These are phyloP conservation scores for Lactarius sanguifluus DNA, from an alignment of 768 basidiomycete species.

Conservation along the genomic window DNA sequence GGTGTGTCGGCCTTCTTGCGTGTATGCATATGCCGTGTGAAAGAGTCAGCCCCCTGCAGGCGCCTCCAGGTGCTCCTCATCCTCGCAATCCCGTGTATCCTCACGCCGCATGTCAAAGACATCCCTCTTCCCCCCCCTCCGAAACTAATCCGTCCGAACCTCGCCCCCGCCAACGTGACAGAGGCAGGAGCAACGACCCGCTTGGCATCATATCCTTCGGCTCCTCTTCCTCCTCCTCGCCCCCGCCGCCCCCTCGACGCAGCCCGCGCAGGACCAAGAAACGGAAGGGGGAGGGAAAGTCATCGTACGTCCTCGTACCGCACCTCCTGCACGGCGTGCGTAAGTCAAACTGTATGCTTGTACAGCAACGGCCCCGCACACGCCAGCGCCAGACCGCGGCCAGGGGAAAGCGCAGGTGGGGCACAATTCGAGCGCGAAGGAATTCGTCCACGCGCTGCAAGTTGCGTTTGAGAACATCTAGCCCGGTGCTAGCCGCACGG, in stretches of 20 bases:
- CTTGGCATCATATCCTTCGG: conserved; percentile 11
- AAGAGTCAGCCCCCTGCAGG: not conserved
- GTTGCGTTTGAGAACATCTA: conserved; percentile 19
- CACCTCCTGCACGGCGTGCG: not conserved
- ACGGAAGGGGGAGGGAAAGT: not conserved
- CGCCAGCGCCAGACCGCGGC: not conserved
- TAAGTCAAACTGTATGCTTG: conserved; percentile 7
- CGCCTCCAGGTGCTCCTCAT: not conserved
- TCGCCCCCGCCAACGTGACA: not conserved
- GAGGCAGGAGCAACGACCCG: not conserved
- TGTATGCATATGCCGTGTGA: conserved; percentile 8
- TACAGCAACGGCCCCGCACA: not conserved
- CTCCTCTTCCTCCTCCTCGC: not conserved
- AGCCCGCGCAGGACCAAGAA: conserved; percentile 4
- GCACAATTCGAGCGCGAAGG: conserved; percentile 1
- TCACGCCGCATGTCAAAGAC: not conserved
- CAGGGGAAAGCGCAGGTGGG: not conserved
- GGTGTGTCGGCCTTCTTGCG: not conserved
- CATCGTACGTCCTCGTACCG: not conserved
- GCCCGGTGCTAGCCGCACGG: not conserved
- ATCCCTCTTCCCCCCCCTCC: conserved; percentile 12
- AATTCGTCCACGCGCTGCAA: conserved; percentile 8
- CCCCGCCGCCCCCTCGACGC: not conserved
- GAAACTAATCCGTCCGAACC: not conserved
- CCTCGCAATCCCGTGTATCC: not conserved